These are phyloP conservation scores for Gorgonomyces haynaldii DNA, from an alignment of 192 early-diverging fungal genomes.

Conservation along the genomic window DNA sequence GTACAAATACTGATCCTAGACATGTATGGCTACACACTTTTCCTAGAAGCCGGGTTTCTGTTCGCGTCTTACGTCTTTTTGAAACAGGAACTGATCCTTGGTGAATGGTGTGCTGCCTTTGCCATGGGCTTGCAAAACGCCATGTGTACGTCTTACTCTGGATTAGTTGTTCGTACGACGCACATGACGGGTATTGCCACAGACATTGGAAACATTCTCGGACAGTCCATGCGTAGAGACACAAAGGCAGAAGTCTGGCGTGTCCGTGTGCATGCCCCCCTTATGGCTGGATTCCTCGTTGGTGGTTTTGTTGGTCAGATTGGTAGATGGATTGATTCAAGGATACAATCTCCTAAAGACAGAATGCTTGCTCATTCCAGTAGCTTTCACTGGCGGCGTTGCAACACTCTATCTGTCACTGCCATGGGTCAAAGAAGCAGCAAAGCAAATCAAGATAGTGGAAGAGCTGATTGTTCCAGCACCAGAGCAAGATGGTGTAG, in stretches of 20 bases:
- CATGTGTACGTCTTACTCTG: conserved; percentile 40
- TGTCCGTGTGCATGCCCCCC: conserved; percentile 39
- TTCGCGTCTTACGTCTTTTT: conserved; percentile 35
- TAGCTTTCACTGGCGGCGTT: conserved; percentile 31
- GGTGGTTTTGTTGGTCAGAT: conserved; percentile 25
- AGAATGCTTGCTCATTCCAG: conserved; percentile 32
- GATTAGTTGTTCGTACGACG: conserved; percentile 41
- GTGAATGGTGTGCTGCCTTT: conserved; percentile 48
- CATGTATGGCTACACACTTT: conserved; percentile 35
- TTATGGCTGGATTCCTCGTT: conserved; percentile 28
- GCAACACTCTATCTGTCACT: conserved; percentile 27
- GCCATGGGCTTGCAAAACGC: conserved; percentile 48
- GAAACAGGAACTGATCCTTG: conserved; percentile 28
- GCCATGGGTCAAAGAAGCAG: conserved; percentile 32
- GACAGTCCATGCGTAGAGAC: conserved; percentile 36
- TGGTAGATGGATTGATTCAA: conserved; percentile 13
- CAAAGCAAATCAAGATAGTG: background rate
- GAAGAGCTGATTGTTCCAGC: background rate
- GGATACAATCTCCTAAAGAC: conserved; percentile 26
- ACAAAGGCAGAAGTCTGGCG: conserved; percentile 38
- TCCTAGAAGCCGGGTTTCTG: conserved; percentile 28
- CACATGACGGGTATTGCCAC: conserved; percentile 48
- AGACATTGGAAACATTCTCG: conserved; percentile 49
- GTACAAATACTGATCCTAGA: too few relatives aligned
- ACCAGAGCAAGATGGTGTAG: background rate